Percentiles rank a stretch among this genome's conserved stretches.
These are phyloP conservation scores for Gossypium mustelinum DNA, from an alignment of 345 rosid genomes.

Conservation along the genomic window DNA sequence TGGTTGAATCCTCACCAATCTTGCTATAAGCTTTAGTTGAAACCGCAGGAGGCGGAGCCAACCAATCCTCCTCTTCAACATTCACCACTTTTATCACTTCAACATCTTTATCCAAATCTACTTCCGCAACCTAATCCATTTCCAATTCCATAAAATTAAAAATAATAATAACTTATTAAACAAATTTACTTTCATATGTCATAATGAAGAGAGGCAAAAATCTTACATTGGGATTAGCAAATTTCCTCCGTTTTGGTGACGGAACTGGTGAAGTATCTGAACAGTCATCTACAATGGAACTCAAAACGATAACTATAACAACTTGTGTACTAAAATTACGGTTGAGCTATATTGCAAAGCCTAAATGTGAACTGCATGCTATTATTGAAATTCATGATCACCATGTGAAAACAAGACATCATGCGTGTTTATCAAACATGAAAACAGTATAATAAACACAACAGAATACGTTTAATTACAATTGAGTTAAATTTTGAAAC, in stretches of 20 bases:
- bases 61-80: conserved; percentile 60
- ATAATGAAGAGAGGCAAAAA: background rate
- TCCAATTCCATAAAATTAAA: conserved; percentile 9
- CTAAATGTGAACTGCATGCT: background rate
- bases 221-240: background rate
- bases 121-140: conserved; percentile 25
- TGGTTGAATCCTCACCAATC: conserved; percentile 49
- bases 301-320: background rate
- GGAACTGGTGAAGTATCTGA: conserved; percentile 14
- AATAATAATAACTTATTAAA: background rate
- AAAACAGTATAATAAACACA: background rate
- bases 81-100: conserved; percentile 31
- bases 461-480: background rate
- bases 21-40: conserved; percentile 19
- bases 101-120: conserved; percentile 34
- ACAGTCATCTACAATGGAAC: background rate
- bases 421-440: background rate
- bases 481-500: background rate
- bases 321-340: background rate
- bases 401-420: background rate
- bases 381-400: background rate
- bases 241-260: background rate
- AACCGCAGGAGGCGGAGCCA: conserved; percentile 61
- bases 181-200: background rate
- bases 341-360: background rate